Evolutionary conservation across 1,139 yeast species (phyloP).

Genomic region (Suhomyces bribrorum): DNA sequence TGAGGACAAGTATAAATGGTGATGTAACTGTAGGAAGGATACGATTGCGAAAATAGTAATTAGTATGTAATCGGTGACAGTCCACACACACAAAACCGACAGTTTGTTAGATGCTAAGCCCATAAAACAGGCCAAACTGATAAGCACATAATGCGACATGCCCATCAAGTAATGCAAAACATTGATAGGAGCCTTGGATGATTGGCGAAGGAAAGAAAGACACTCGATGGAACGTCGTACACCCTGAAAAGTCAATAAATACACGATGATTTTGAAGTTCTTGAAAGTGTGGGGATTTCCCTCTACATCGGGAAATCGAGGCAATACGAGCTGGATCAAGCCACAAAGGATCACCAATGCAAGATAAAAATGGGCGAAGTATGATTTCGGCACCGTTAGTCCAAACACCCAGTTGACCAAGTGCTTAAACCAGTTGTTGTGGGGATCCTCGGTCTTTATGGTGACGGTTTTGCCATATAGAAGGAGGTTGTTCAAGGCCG

Average conservation of each 20-base stretch:
- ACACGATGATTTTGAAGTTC: constrained; percentile 17
- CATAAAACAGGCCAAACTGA: constrained; percentile 8
- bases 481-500: constrained; percentile 14
- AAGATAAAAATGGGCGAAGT: constrained; percentile 51
- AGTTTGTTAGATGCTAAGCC: neutral
- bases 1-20: constrained; percentile 61
- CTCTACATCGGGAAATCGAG: neutral
- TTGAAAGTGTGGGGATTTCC: constrained; percentile 1
- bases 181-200: constrained; percentile 61
- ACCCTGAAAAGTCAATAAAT: constrained; percentile 51
- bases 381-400: constrained; percentile 49
- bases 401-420: constrained; percentile 8
- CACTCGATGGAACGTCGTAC: constrained; percentile 68
- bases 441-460: constrained; percentile 1
- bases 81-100: constrained; percentile 44
- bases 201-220: constrained; percentile 47
- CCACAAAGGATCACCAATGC: constrained; percentile 22
- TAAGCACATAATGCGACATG: constrained; percentile 56
- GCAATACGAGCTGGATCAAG: constrained; percentile 3
- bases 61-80: constrained; percentile 23
- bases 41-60: constrained; percentile 39
- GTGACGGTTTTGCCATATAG: constrained; percentile 17
- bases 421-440: neutral
- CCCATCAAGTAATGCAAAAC: constrained; percentile 78
- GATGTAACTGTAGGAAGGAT: constrained; percentile 56